Percentiles rank a stretch among this genome's conserved stretches.
phyloP scores from a whole-genome alignment of 2,329 filamentous ascomycete species.

The Cordyceps cateniannulata region DNA sequence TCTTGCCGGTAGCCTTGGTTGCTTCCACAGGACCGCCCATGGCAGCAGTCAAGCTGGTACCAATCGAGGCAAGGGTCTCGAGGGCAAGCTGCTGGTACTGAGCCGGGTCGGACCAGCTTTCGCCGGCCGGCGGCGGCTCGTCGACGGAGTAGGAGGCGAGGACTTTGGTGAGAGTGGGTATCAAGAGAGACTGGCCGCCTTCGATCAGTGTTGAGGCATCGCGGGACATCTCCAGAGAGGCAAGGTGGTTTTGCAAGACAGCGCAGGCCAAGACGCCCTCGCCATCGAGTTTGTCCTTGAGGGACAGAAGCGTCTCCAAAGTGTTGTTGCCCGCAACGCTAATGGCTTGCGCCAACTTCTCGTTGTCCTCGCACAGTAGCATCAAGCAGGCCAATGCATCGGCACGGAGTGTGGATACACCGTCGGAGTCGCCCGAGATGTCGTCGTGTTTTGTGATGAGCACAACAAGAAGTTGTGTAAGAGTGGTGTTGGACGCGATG shows the following conservation, averaged over 20 bases:
- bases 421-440: constrained; percentile 35
- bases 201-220: constrained; percentile 22
- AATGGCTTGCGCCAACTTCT: constrained; percentile 45
- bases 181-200: constrained; percentile 27
- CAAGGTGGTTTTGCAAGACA: constrained; percentile 57
- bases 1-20: neutral
- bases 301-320: constrained; percentile 33
- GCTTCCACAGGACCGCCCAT: constrained; percentile 23
- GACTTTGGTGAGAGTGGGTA: constrained; percentile 30
- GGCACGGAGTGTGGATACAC: constrained; percentile 34
- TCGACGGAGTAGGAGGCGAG: constrained; percentile 23
- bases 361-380: constrained; percentile 55
- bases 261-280: constrained; percentile 52
- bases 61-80: constrained; percentile 59
- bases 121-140: constrained; percentile 23
- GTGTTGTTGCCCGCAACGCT: constrained; percentile 37
- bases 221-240: constrained; percentile 27
- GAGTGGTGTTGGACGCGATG: constrained; percentile 41
- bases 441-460: constrained; percentile 37
- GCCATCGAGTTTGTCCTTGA: constrained; percentile 41
- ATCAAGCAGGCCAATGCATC: constrained; percentile 50
- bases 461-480: constrained; percentile 49
- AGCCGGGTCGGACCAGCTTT: constrained; percentile 32
- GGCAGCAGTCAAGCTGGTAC: constrained; percentile 49
- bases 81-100: constrained; percentile 50